Conservation (phyloP, 2,329 filamentous ascomycete species). For the Xylariaceae sp. region DNA sequence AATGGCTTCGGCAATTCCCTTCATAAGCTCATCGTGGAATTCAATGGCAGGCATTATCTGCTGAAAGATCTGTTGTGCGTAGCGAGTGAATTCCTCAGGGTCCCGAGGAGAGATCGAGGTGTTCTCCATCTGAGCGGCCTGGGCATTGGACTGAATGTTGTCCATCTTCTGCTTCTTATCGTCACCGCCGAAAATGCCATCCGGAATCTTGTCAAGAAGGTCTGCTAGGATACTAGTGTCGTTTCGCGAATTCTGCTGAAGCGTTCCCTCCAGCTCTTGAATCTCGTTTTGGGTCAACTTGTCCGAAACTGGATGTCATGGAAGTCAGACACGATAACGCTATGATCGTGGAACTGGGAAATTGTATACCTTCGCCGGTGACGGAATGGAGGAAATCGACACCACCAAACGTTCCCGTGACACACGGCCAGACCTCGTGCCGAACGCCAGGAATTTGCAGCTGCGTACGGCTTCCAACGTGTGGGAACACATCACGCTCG, state of each 20-base stretch:
- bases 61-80: constrained; percentile 73
- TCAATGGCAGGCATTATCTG: constrained; percentile 90
- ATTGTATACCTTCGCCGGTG: constrained; percentile 62
- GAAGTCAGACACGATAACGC: not conserved
- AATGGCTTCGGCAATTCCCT: constrained; percentile 76
- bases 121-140: constrained; percentile 76
- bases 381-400: constrained; percentile 94
- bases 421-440: constrained; percentile 74
- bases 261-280: constrained; percentile 83
- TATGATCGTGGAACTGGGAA: not conserved
- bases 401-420: constrained; percentile 93
- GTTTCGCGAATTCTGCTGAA: constrained; percentile 66
- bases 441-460: constrained; percentile 72
- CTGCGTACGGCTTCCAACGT: constrained; percentile 78
- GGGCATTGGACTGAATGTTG: constrained; percentile 78
- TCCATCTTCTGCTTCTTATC: constrained; percentile 78
- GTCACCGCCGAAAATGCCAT: constrained; percentile 77
- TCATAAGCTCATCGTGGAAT: constrained; percentile 89
- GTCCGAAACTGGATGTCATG: constrained; percentile 68
- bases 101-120: constrained; percentile 76
- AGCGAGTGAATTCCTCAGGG: constrained; percentile 82
- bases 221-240: constrained; percentile 79
- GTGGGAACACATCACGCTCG: constrained; percentile 81
- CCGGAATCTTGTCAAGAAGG: constrained; percentile 80
- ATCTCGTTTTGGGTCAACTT: constrained; percentile 92